Conservation (phyloP, 176 grass and related monocot species). For the Neostapfia colusana region DNA sequence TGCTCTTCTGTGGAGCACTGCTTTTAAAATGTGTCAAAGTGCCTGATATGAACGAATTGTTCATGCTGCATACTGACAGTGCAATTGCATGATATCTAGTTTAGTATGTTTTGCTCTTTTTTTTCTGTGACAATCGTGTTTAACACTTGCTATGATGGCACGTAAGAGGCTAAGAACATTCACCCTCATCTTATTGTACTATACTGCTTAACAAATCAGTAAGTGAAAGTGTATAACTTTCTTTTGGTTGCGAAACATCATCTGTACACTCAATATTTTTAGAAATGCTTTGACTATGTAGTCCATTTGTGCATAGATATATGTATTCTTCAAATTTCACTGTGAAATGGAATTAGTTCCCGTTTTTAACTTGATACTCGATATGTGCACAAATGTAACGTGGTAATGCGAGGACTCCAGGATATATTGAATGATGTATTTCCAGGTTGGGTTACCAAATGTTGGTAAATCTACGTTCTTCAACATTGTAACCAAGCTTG, state of each 20-base stretch:
- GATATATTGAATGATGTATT: constrained; percentile 12
- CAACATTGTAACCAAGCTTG: constrained; percentile 94
- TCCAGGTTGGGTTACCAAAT: constrained; percentile 97
- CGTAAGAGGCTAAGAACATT: not conserved
- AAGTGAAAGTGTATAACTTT: not conserved
- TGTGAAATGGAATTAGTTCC: not conserved
- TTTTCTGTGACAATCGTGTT: not conserved
- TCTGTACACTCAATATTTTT: not conserved
- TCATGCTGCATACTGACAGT: not conserved
- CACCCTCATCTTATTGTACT: not conserved
- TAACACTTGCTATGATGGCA: not conserved
- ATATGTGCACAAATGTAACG: not conserved
- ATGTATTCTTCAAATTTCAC: too few relatives aligned
- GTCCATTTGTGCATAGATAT: not conserved
- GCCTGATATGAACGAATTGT: not conserved
- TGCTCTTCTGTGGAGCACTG: not conserved
- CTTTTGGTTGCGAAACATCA: not conserved
- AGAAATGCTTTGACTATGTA: not conserved
- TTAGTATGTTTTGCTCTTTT: not conserved
- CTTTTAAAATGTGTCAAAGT: not conserved
- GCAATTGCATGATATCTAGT: not conserved
- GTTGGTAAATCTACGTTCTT: constrained; percentile 98
- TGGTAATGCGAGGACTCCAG: not conserved
- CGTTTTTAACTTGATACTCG: not conserved
- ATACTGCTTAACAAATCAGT: not conserved